Percentiles rank a stretch among this genome's conserved stretches.
Evolutionary conservation across 768 basidiomycete species (phyloP).

Genomic region (Porpolomopsis calyptriformis): DNA sequence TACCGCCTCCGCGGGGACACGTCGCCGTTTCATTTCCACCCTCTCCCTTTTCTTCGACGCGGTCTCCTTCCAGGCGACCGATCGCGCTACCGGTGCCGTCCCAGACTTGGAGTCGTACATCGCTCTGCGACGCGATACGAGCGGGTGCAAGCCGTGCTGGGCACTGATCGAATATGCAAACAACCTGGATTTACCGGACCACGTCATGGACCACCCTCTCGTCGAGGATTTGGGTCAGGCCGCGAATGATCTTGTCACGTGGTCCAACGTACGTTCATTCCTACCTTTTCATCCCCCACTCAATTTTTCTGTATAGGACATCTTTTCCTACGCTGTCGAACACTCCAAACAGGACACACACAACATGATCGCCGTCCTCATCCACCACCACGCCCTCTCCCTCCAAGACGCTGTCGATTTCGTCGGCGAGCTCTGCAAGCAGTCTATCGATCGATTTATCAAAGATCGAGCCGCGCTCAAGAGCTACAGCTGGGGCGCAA

Average conservation of each 20-base stretch:
- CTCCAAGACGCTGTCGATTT: slow-evolving; percentile 29
- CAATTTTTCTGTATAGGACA: slow-evolving; percentile 19
- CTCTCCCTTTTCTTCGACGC: slow-evolving; percentile 33
- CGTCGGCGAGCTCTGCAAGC: slow-evolving; percentile 24
- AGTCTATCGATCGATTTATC: slow-evolving; percentile 23
- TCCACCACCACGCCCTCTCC: slow-evolving; percentile 23
- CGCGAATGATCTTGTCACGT: slow-evolving; percentile 42
- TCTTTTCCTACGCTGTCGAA: slow-evolving; percentile 31
- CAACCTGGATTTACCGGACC: slow-evolving; percentile 41
- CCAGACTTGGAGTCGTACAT: slow-evolving; percentile 45
- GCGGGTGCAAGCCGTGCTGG: slow-evolving; percentile 41
- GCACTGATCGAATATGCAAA: slow-evolving; percentile 44
- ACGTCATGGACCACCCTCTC: slow-evolving; percentile 39
- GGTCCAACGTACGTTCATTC: slow-evolving; percentile 29
- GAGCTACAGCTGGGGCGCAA: slow-evolving; percentile 21
- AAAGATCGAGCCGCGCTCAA: slow-evolving; percentile 14
- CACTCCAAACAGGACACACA: slow-evolving; percentile 30
- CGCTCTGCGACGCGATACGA: slow-evolving; percentile 42
- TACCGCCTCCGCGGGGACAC: slow-evolving; percentile 7
- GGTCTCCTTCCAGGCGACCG: slow-evolving; percentile 31
- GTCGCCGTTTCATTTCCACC: slow-evolving; percentile 26
- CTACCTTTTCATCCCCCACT: not conserved
- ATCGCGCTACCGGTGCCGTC: slow-evolving; percentile 26
- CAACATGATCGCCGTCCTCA: slow-evolving; percentile 34
- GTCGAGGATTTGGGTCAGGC: slow-evolving; percentile 35